Base-by-base conservation (phyloP, 2,329 filamentous ascomycete genomes). In the Neofusicoccum kwambonambiense region DNA sequence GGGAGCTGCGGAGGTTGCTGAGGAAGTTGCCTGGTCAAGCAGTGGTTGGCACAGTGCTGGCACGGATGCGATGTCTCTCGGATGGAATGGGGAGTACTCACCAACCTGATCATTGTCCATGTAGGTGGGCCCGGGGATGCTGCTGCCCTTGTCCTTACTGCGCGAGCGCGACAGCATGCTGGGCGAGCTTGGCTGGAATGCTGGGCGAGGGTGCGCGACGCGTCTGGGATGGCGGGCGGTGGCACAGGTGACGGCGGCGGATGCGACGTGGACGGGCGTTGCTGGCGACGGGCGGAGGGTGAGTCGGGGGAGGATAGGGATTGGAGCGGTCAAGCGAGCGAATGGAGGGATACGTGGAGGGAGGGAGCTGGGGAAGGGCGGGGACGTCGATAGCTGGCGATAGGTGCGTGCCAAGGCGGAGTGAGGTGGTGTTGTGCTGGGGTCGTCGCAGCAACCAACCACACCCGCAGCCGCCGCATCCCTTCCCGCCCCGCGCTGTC, bases 1-100 rank as follows among this genome's bases (percentile, higher is more conserved):
- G 87, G 76, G 86, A 90, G 69, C 84, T 86, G 69, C 91, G 88
- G 41, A 94, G 84, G 69, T 89, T 86, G 70, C 88, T 83, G 41
- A 93, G 84, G 75, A 92, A 93, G 66, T 83, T 82, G 69, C 88
- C 90, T 92, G 77, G 67, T 42, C 35, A 58, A 58, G 42, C 31
- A 50, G 42, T 34, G 67, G 69, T 68, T 65, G 62, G 50, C 44
- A 31, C 15, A 45, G 31, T 9, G 34, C 27, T 17, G 49, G 41
- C 9, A 44, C 31, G 22, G 41, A 41, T 27, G 19, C 35, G 34
- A 19, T n/a, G 52, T 56, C 35, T 56, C 17, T 13, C 11, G 2
- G 6, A n/a, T n/a, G 37, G 54, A 57, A 57, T 17, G 39, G 12
- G 35, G 19, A 42, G 56, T 65, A n/a, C 76, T 63, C 72, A 79